Conservation (phyloP, 2,329 filamentous ascomycete species). For the Penicillium italicum region DNA sequence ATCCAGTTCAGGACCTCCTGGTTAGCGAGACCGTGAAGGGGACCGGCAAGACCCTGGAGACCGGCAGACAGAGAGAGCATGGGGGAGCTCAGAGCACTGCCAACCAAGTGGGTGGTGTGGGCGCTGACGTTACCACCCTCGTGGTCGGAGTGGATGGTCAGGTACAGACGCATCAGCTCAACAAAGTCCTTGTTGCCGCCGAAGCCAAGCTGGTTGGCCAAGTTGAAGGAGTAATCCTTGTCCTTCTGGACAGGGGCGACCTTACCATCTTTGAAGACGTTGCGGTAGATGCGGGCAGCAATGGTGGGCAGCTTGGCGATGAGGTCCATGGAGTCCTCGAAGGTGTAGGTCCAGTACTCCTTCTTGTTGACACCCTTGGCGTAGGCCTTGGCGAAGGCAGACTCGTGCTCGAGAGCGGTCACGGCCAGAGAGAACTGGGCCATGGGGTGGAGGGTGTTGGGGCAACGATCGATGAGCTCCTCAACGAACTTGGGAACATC, state of each 20-base stretch:
- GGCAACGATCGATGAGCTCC: slow-evolving; percentile 99
- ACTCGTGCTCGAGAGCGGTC: slow-evolving; percentile 97
- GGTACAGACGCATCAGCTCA: slow-evolving; percentile 97
- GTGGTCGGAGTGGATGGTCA: slow-evolving; percentile 99
- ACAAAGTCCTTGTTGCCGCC: slow-evolving; percentile 93
- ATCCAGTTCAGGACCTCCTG: slow-evolving; percentile 99
- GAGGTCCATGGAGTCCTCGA: slow-evolving; percentile 99
- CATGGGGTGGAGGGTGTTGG: slow-evolving; percentile 98
- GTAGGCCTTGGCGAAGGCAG: slow-evolving; percentile 96
- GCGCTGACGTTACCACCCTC: slow-evolving; percentile 98
- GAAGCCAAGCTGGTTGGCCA: slow-evolving; percentile 98
- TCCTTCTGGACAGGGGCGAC: slow-evolving; percentile 93
- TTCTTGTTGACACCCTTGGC: slow-evolving; percentile 99
- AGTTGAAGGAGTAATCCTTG: slow-evolving; percentile 99
- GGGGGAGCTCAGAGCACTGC: slow-evolving; percentile 91
- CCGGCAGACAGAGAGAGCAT: slow-evolving; percentile 95
- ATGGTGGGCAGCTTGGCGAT: slow-evolving; percentile 99
- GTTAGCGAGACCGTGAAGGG: slow-evolving; percentile 98
- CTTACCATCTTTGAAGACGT: slow-evolving; percentile 99
- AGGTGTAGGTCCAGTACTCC: slow-evolving; percentile 99
- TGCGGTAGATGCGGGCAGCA: slow-evolving; percentile 98
- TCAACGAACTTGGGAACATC: slow-evolving; percentile 97
- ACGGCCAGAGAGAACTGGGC: slow-evolving; percentile 98
- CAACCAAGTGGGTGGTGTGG: slow-evolving; percentile 97
- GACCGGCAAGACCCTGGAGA: slow-evolving; percentile 95